phyloP scores from a whole-genome alignment of 2,329 filamentous ascomycete species.

The Blastomyces parvus region DNA sequence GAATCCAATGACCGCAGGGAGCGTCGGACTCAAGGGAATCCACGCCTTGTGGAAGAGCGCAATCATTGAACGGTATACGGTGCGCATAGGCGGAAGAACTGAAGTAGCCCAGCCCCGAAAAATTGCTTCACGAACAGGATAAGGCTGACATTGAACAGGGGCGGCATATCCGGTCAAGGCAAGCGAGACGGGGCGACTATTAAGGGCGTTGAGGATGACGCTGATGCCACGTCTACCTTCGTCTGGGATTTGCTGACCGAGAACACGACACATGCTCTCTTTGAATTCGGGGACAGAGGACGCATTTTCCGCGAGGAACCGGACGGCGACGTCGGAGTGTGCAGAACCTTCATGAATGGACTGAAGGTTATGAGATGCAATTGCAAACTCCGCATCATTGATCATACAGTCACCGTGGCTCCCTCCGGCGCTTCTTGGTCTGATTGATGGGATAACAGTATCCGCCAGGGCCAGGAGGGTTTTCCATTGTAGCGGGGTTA shows the following conservation, averaged over 20 bases:
- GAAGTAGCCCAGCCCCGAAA: slow-evolving; percentile 46
- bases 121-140: slow-evolving; percentile 46
- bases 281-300: slow-evolving; percentile 43
- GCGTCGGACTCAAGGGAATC: slow-evolving; percentile 43
- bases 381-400: slow-evolving; percentile 25
- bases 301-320: slow-evolving; percentile 41
- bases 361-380: slow-evolving; percentile 14
- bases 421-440: slow-evolving; percentile 29
- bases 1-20: slow-evolving; percentile 44
- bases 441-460: slow-evolving; percentile 47
- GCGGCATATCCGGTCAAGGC: slow-evolving; percentile 49
- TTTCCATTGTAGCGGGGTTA: slow-evolving; percentile 49
- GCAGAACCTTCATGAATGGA: slow-evolving; percentile 23
- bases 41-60: slow-evolving; percentile 45
- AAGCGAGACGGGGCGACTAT: slow-evolving; percentile 47
- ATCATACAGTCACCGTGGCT: slow-evolving; percentile 30
- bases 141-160: slow-evolving; percentile 45
- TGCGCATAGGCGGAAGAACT: slow-evolving; percentile 44
- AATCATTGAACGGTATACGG: slow-evolving; percentile 41
- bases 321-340: slow-evolving; percentile 31
- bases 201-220: slow-evolving; percentile 45
- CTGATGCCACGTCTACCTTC: slow-evolving; percentile 42
- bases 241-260: slow-evolving; percentile 42
- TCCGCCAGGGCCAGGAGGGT: slow-evolving; percentile 50
- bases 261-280: slow-evolving; percentile 38